phyloP scores from a whole-genome alignment of 2,329 filamentous ascomycete genomes.

The Colletotrichum gloeosporioides region DNA sequence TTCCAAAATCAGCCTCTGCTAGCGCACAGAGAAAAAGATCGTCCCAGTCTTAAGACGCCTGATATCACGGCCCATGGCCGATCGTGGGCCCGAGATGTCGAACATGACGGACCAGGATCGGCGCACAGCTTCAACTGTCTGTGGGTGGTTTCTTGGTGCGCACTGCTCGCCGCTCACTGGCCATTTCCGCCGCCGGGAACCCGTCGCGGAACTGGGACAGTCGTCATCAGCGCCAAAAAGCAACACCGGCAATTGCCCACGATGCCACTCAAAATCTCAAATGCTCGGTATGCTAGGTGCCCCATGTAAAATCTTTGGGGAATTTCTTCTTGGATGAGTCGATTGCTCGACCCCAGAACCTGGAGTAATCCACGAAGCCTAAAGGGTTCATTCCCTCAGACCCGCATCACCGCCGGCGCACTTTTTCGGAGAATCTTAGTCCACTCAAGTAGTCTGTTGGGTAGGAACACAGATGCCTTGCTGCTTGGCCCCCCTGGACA shows the following conservation, averaged over 20 bases:
- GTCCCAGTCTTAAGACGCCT: neutral
- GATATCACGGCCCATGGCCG: constrained; percentile 1
- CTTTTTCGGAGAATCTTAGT: neutral
- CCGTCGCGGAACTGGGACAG: neutral
- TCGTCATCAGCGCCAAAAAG: constrained; percentile 5
- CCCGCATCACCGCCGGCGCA: neutral
- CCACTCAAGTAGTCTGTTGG: neutral
- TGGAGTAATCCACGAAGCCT: neutral
- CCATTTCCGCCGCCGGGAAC: neutral
- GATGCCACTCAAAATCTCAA: neutral
- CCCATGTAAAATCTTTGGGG: neutral
- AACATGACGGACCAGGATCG: constrained; percentile 14
- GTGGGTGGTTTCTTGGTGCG: constrained; percentile 7
- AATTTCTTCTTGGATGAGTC: neutral
- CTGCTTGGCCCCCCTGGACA: neutral
- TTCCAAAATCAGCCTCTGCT: neutral
- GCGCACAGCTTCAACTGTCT: constrained; percentile 20
- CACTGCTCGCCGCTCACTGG: constrained; percentile 2
- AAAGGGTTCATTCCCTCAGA: neutral
- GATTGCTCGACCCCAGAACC: constrained; percentile 10
- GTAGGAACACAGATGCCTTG: neutral
- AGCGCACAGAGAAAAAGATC: neutral
- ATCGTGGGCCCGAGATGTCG: constrained; percentile 9
- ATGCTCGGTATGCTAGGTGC: neutral
- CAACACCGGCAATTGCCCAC: constrained; percentile 1